Evolutionary conservation across 306 rosid genomes (phyloP), one percentile per base, ranked within the genome.

Genomic region (Albizia julibrissin): DNA sequence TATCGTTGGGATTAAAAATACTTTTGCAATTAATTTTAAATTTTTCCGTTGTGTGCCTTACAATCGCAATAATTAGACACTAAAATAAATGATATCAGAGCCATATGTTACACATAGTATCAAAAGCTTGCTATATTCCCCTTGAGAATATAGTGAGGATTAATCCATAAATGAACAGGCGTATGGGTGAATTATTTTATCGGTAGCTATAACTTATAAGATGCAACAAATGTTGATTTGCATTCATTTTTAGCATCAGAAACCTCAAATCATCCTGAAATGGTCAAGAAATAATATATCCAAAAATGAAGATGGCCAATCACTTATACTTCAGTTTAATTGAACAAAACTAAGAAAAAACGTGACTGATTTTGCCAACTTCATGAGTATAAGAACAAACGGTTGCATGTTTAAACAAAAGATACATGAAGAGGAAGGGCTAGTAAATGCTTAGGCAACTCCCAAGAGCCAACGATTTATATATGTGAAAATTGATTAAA

Each of bases 231-330:
- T 52, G 49, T 49, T 52, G 72, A 33, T 69, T 56, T 61, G 16
- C 71, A 27, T 49, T 62, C 62, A 19, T n/a, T 61, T 62, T 2
- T 40, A 49, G 66, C 47, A 80, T 69, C 19, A 39, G 62, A 58
- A 58, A 67, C 31, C 58, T 59, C n/a, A 39, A 78, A 58, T n/a
- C n/a, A n/a, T n/a, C n/a, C n/a, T 2, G 27, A 77, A 61, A 61
- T 18, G 59, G n/a, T 29, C 21, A 43, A 81, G 26, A 58, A 26
- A 59, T 59, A 61, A 47, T 18, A 61, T 22, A 82, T n/a, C 43
- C 33, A 54, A 40, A 13, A 18, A 33, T 29, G 31, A 56, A 52
- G 19, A 26, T 14, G 78, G 70, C 52, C 42, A 52, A 9, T 66
- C 50, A 19, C 24, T 22, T 66, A 18, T 24, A 66, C 62, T 50